phyloP scores from a whole-genome alignment of 208 protist species.

The Wallacemonas sp. region DNA sequence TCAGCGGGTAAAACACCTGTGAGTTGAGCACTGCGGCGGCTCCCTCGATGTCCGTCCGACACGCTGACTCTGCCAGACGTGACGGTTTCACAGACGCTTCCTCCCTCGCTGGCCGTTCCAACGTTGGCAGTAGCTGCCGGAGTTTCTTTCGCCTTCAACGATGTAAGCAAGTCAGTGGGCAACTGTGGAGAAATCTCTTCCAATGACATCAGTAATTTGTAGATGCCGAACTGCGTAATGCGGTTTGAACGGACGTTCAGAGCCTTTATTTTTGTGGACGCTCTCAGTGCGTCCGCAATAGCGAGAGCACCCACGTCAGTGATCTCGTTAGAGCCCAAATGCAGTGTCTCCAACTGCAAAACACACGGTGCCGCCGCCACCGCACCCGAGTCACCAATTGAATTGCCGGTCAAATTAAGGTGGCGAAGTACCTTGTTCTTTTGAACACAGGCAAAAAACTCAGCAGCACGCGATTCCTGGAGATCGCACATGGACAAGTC shows the following conservation, averaged over 20 bases:
- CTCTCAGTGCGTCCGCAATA: constrained; percentile 28
- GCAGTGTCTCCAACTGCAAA: constrained; percentile 48
- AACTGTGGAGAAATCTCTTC: constrained; percentile 26
- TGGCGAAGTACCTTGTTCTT: constrained; percentile 44
- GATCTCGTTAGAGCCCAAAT: constrained; percentile 57
- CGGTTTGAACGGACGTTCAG: constrained; percentile 56
- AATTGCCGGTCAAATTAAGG: constrained; percentile 51
- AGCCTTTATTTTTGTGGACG: constrained; percentile 45
- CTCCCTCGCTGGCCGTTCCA: too few relatives aligned
- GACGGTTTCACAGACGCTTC: neutral
- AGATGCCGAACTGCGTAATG: constrained; percentile 41
- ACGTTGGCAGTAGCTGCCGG: neutral
- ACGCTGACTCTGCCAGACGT: too few relatives aligned
- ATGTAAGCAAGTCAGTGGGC: constrained; percentile 12
- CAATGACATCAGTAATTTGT: constrained; percentile 38
- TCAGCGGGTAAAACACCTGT: neutral
- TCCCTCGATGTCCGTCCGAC: too few relatives aligned
- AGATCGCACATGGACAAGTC: constrained; percentile 66
- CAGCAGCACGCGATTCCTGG: constrained; percentile 28
- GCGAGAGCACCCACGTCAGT: constrained; percentile 38
- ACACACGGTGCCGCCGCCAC: constrained; percentile 42
- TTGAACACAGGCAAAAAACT: constrained; percentile 51
- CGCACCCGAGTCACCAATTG: constrained; percentile 53
- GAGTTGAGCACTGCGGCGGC: neutral
- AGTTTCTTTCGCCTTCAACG: constrained; percentile 2